Evolutionary conservation across 306 rosid genomes (phyloP), one percentile per base, ranked within the genome.

Genomic region (Alnus rubra): DNA sequence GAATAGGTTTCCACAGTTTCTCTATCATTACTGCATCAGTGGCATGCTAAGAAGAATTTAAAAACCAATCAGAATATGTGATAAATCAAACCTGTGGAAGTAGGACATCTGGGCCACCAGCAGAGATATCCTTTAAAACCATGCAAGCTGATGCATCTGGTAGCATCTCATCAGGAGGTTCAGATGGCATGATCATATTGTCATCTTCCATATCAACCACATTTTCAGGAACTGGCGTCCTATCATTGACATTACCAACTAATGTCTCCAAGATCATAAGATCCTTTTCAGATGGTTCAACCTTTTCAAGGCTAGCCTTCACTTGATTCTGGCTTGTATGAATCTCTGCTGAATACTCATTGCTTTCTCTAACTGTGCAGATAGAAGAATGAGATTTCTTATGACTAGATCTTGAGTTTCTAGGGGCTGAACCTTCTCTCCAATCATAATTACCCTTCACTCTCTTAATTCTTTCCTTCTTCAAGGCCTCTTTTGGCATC

Each of bases 311-410:
- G 54, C 72, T 65, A 74, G 52, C 75, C 60, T 82, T 83, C 71
- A 53, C 73, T 84, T 83, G 87, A 78, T 78, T 83, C 77, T 83
- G 83, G 75, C 77, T 71, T 18, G 85, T 63, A 77, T 74, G 79
- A 16, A 79, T 82, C 77, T 83, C 86, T n/a, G 83, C 76, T 59
- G 86, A 86, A 76, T 69, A 80, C 44, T 74, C 89, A 31, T 80
- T 64, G 80, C 47, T 80, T 82, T 87, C 97, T 68, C 80, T 78
- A 35, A 76, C 59, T 70, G 81, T 73, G 72, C 79, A 79, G 83
- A 70, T 86, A 86, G 87, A 85, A 84, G 83, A 87, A 87, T 69
- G 68, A 67, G 89, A 85, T 79, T 85, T 88, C 84, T 83, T 88
- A 75, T 80, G 86, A 52, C 88, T 87, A 62, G 89, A 82, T 85